Base-by-base conservation (phyloP, 2,329 filamentous ascomycete species). In the Penicillium capsulatum region DNA sequence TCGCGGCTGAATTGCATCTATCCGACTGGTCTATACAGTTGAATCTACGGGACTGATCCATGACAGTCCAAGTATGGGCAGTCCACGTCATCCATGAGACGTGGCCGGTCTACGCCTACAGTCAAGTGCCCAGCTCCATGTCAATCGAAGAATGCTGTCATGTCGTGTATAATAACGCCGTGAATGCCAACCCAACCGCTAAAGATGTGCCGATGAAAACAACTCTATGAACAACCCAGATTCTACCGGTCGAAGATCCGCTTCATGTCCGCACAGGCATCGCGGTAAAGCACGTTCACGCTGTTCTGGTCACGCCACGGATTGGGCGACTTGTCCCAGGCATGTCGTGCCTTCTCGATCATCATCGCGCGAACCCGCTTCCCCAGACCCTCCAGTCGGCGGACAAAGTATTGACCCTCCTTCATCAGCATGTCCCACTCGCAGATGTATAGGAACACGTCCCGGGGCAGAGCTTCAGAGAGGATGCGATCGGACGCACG, bases 341-440 rank as follows among this genome's bases (percentile, higher is more conserved):
- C 71, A 53, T 74, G 71, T n/a, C 53, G 53, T n/a, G 59, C 67
- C 37, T 61, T 65, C 35, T 69, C 64, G 30, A 73, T 68, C 55
- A 71, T 65, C 60, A 68, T 71, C 33, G 61, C 60, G 14, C 67
- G 62, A 3, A 71, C 66, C 4, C 60, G 61, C 45, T 73, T 74
- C 15, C 68, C 66, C 33, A 71, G 53, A 1, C 44, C 42, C 24
- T 70, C 55, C 22, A 73, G 48, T 9, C 65, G 60, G 9, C 65
- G 58, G 31, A 68, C 63, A 37, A 73, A 72, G 1, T 49, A 44
- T 45, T 70, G 64, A 4, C 76, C 79, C 56, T 83, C 79, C 10
- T 73, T 71, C n/a, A 81, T 66, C 10, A 83, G 64, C 79, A 82
- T 82, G 54, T 83, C 79, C 75, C 76, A 82, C 56, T 83, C 79